Conservation (phyloP, 768 basidiomycete species). For the Agaricus subrufescens region DNA sequence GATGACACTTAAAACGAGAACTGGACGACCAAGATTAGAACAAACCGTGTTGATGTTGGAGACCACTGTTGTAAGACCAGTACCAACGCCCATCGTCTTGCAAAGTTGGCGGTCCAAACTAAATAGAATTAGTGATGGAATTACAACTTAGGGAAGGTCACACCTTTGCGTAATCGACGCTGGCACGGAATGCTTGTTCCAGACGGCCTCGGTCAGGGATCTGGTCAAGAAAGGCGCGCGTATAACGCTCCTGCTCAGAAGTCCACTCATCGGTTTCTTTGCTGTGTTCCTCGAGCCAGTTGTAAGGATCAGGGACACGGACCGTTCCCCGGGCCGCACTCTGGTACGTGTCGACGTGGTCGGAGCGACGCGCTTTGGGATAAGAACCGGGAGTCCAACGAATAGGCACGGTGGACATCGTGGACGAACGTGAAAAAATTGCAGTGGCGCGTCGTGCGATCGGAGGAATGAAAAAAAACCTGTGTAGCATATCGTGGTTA, state of each 20-base stretch:
- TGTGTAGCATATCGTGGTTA: conserved; percentile 17
- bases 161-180: conserved; percentile 41
- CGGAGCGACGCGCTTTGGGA: conserved; percentile 59
- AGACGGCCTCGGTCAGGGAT: conserved; percentile 55
- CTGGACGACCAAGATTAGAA: background rate
- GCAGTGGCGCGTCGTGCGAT: conserved; percentile 19
- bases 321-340: conserved; percentile 60
- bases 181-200: conserved; percentile 50
- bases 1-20: conserved; percentile 2
- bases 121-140: conserved; percentile 6
- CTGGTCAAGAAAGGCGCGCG: conserved; percentile 56
- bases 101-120: conserved; percentile 62
- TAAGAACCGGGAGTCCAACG: conserved; percentile 55
- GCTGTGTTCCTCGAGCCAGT: conserved; percentile 65
- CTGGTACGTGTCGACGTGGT: conserved; percentile 66
- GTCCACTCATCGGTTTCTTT: conserved; percentile 66
- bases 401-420: conserved; percentile 33
- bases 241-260: conserved; percentile 53
- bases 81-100: conserved; percentile 73
- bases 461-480: conserved; percentile 8
- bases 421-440: conserved; percentile 18
- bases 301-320: conserved; percentile 64
- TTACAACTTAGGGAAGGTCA: conserved; percentile 3
- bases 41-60: conserved; percentile 59
- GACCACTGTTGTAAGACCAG: conserved; percentile 75